Base-by-base conservation (phyloP, 1,284 basidiomycete species). In the Pyrrhoderma noxium region DNA sequence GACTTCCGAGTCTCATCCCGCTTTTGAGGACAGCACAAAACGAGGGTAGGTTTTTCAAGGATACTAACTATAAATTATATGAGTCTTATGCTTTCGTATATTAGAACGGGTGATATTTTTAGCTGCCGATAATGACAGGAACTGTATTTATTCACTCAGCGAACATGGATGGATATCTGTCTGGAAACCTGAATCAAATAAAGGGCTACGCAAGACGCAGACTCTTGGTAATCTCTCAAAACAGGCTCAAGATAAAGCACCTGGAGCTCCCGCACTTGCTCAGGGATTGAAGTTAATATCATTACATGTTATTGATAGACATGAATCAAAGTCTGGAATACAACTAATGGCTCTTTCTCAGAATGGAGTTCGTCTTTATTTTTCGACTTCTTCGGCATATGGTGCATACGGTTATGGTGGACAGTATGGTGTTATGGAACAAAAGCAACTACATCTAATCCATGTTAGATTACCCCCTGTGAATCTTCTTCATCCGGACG, bases 401-500 rank as follows among this genome's bases (percentile, higher is more conserved):
- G 7, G 59, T 57, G 65, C 67, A 23, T 79, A 77, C 60, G 64
- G 70, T 37, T 73, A 70, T 54, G 63, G 65, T n/a, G 56, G 59
- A 37, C 59, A 63, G 11, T 67, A 61, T 46, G 59, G 65, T 16
- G 56, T 65, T 31, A 61, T 70, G n/a, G 67, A 70, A 25, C 58
- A 59, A 45, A 76, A 81, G 8, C 66, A 74, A 48, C 62, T 89
- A 58, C 73, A 85, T 54, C 73, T 93, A 21, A 62, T 78, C 31
- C 90, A 93, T 62, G 81, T 93, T 39, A 79, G 90, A 48, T 70
- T 90, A 16, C 89, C 90, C 14, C 90, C 91, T 2, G 65, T 75
- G 39, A 86, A 84, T 63, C 70, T 88, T 22, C 74, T 83, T 46
- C 85, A 89, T 62, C 86, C 88, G 2, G 85, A 89, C 60, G 80